Evolutionary conservation across 768 basidiomycete genomes (phyloP), one percentile per base, ranked within the genome.

Genomic region (Calvatia gigantea): DNA sequence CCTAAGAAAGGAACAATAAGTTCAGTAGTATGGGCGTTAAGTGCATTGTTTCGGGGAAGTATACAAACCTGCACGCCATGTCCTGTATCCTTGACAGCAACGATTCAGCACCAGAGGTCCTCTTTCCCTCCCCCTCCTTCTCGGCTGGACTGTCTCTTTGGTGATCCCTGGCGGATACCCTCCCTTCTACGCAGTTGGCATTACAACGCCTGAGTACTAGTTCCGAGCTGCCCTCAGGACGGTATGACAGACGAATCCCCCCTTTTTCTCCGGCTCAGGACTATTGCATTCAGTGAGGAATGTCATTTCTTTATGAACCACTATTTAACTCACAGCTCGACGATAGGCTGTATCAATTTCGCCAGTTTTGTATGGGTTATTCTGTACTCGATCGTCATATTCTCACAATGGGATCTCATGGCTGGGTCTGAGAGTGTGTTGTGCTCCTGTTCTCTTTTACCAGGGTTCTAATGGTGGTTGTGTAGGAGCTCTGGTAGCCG

Each of bases 281-380:
- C 48, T 31, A 29, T 61, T 39, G 27, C 49, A 12, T 58, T 63
- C 29, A 56, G 61, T 60, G 31, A 17, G 61, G 21, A 21, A 14
- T 47, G 28, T 35, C 28, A 29, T 44, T 2, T 25, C 21, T 46
- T 28, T 37, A 6, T 41, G 9, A 7, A n/a, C n/a, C 4, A 39
- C 15, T 5, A 32, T 51, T 12, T 35, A 25, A 23, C 41, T 38
- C 12, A 57, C 12, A 37, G 7, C 6, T 17, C 15, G 8, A 32
- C 6, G 19, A 15, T 32, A 67, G 67, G 61, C 46, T 61, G 50
- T 41, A 60, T 66, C 29, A 59, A 64, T 52, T 60, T 66, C 52
- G 49, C 65, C 32, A 60, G 64, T 53, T 64, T 70, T 55, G 12
- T 66, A 14, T 70, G 67, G 68, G 61, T 65, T 27, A 59, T 68